Conservation (phyloP, 2,329 filamentous ascomycete genomes). For the Sarocladiaceae sp. region DNA sequence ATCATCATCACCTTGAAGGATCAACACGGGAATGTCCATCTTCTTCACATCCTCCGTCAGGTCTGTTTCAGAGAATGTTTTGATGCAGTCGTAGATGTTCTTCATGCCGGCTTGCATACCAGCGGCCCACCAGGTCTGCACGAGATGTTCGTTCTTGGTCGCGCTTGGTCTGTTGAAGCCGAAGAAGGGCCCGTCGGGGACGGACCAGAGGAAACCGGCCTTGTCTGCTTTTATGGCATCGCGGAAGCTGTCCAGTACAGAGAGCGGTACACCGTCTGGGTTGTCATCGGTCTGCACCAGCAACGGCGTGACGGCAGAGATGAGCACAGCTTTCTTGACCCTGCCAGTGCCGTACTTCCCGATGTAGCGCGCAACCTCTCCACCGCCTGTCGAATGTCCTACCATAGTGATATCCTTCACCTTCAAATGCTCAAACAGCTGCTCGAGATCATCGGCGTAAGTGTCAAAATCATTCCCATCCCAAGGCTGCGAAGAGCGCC, state of each 20-base stretch:
- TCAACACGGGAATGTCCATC: slow-evolving; percentile 32
- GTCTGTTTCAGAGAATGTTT: slow-evolving; percentile 36
- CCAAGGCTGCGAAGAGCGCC: slow-evolving; percentile 23
- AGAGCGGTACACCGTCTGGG: slow-evolving; percentile 27
- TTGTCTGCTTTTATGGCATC: slow-evolving; percentile 26
- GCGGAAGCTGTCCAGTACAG: slow-evolving; percentile 33
- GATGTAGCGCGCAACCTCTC: slow-evolving; percentile 33
- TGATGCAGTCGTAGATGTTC: slow-evolving; percentile 33
- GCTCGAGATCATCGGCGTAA: slow-evolving; percentile 24
- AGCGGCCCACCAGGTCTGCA: slow-evolving; percentile 34
- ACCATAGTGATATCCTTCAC: slow-evolving; percentile 38
- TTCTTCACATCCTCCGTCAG: slow-evolving; percentile 33
- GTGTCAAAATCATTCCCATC: slow-evolving; percentile 23
- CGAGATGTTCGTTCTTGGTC: slow-evolving; percentile 25
- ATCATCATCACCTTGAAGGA: slow-evolving; percentile 36
- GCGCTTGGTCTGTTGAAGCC: slow-evolving; percentile 36
- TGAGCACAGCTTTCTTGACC: slow-evolving; percentile 33
- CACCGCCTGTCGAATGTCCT: slow-evolving; percentile 38
- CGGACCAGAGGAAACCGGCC: slow-evolving; percentile 58
- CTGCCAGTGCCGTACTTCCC: slow-evolving; percentile 31
- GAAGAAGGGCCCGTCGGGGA: slow-evolving; percentile 65
- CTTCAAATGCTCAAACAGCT: slow-evolving; percentile 23
- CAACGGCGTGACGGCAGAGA: slow-evolving; percentile 29
- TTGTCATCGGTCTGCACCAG: slow-evolving; percentile 29
- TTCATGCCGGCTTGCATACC: slow-evolving; percentile 34